Evolutionary conservation across 2,329 filamentous ascomycete species (phyloP), one percentile per base, ranked within the genome.

Genomic region (Leptographium radiaticola): DNA sequence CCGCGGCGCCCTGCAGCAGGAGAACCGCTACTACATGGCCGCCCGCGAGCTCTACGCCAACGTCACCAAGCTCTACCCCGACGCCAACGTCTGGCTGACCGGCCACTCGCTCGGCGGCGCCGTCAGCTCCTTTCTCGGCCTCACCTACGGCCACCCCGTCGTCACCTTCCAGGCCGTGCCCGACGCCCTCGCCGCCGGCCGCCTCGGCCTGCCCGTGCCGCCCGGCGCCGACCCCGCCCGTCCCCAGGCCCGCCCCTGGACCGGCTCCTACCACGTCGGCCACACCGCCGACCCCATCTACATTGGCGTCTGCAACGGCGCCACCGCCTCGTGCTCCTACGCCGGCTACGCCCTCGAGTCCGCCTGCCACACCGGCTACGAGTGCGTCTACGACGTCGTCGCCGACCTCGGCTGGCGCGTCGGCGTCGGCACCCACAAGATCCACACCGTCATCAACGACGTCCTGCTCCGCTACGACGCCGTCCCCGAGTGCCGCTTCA

Each of bases 201-300:
- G 93, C 31, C 76, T 98, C 0, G 93, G 90, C 25, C 78, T 98
- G 9, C 91, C 91, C 0, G 77, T 83, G 0, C 91, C 93, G 13
- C 91, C 91, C 0, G 87, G 87, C 30, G 75, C 84, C 47, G 78
- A 90, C 62, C 78, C 88, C 30, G 74, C 78, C 44, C 75, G 79
- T 36, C 84, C 88, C 34, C 88, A 94, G 63, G 76, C 79, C 40
- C 76, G 88, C 44, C 70, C 80, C 55, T 78, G 81, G 62, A 94
- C 89, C 0, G 90, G 88, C 13, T 76, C 86, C 0, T 94, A 83
- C 64, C 93, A 98, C 67, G 91, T 96, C 65, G 93, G 93, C 5
- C 90, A 97, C 63, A 97, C 89, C 0, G 93, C 93, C 0, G 93
- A 98, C 67, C 93, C 93, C 0, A 83, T 98, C 38, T 98, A 60